phyloP scores from a whole-genome alignment of 2,329 filamentous ascomycete genomes.

The Colletotrichum cereale region DNA sequence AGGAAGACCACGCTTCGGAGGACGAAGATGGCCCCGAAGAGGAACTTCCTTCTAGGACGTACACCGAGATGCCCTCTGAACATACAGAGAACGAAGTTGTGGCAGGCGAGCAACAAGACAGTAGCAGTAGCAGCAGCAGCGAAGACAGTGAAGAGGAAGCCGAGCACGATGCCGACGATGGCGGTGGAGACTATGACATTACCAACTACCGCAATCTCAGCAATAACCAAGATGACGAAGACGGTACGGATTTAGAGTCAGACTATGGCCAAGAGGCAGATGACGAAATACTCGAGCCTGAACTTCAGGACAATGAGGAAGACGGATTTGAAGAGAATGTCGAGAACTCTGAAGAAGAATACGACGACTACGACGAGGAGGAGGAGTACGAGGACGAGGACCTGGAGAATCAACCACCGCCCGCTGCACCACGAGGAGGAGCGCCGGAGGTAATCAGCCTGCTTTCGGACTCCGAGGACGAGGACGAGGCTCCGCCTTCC shows the following conservation, averaged over 20 bases:
- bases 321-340: slow-evolving; percentile 37
- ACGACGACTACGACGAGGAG: slow-evolving; percentile 40
- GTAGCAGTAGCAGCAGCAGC: slow-evolving; percentile 19
- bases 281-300: slow-evolving; percentile 26
- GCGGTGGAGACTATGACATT: slow-evolving; percentile 41
- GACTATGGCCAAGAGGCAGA: slow-evolving; percentile 39
- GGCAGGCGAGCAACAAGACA: not conserved
- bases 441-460: slow-evolving; percentile 38
- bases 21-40: slow-evolving; percentile 30
- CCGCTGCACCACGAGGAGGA: slow-evolving; percentile 9
- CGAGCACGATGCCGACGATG: slow-evolving; percentile 34
- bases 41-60: not conserved
- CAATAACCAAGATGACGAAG: slow-evolving; percentile 41
- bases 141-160: slow-evolving; percentile 33
- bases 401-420: slow-evolving; percentile 25
- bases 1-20: slow-evolving; percentile 29
- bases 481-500: slow-evolving; percentile 18
- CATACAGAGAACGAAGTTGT: slow-evolving; percentile 4
- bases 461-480: slow-evolving; percentile 41
- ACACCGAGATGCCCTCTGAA: slow-evolving; percentile 30
- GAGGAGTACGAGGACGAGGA: slow-evolving; percentile 37
- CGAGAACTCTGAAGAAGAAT: slow-evolving; percentile 22
- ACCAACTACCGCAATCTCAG: slow-evolving; percentile 41
- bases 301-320: slow-evolving; percentile 28
- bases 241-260: slow-evolving; percentile 39